Base-by-base conservation (phyloP, 2,329 filamentous ascomycete genomes). In the Claviceps purpurea region DNA sequence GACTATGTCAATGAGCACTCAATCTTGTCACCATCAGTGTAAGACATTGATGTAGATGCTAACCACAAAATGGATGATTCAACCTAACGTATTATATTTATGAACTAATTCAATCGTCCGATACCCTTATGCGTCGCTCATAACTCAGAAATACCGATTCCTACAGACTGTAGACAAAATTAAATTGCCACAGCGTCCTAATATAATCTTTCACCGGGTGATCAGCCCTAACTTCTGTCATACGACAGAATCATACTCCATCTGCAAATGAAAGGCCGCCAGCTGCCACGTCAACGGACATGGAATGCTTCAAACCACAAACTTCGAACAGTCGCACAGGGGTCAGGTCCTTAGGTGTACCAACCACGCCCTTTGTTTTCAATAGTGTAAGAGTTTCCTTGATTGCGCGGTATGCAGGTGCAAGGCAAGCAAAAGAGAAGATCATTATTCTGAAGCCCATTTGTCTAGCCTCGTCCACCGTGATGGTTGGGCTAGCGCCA, bases 401-500 rank as follows among this genome's bases (percentile, higher is more conserved):
- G 22, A 75, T 71, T 4, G 69, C 71, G 5, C 65, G 57, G 53
- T 73, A 73, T 0, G 71, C 74, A 4, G 75, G 73, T 10, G 70
- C 74, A 44, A 80, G 61, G 1, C 71, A 69, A 6, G 72, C 56
- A 38, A 57, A 57, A 10, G 56, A 56, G n/a, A 55, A 57, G 50
- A 83, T 82, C 50, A 81, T 76, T 55, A 82, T 70, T 51, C 73
- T 68, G 64, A 77, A 83, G 2, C 79, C 79, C 61, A 81, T 70
- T 49, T 73, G 67, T 52, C 69, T 69, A 16, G 78, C 78, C 56
- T 81, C 74, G 0, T 73, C 64, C 7, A 73, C 73, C 1, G 70
- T 73, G 46, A 79, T 73, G 41, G 74, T 69, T 0, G 79, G 79
- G 38, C 74, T 78, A 37, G 73, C 72, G 6, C 79, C 79, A 39